Conservation (phyloP, 345 rosid genomes). For the rapeseed (Brassica napus) region Da-Ae NC_063434.1:12386001-12386500, state of each 20-base stretch:
- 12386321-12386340: constrained; percentile 78
- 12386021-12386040: neutral
- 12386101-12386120: constrained; percentile 27
- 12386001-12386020: constrained; percentile 6
- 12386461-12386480: constrained; percentile 57
- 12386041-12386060: neutral
- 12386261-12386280: constrained; percentile 56
- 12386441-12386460: constrained; percentile 48
- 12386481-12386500: constrained; percentile 77
- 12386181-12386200: constrained; percentile 67
- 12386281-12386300: constrained; percentile 56
- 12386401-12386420: constrained; percentile 77
- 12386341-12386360: constrained; percentile 74
- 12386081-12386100: neutral
- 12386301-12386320: constrained; percentile 68
- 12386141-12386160: constrained; percentile 41
- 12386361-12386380: constrained; percentile 92
- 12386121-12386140: constrained; percentile 9
- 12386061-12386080: neutral
- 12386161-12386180: constrained; percentile 66
- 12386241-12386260: constrained; percentile 62
- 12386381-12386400: constrained; percentile 70
- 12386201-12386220: constrained; percentile 70
- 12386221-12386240: constrained; percentile 49
- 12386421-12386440: constrained; percentile 66